Percentiles rank a stretch among this genome's conserved stretches.
phyloP scores from a whole-genome alignment of 2,329 filamentous ascomycete genomes.

The Fusarium odoratissimum region DNA sequence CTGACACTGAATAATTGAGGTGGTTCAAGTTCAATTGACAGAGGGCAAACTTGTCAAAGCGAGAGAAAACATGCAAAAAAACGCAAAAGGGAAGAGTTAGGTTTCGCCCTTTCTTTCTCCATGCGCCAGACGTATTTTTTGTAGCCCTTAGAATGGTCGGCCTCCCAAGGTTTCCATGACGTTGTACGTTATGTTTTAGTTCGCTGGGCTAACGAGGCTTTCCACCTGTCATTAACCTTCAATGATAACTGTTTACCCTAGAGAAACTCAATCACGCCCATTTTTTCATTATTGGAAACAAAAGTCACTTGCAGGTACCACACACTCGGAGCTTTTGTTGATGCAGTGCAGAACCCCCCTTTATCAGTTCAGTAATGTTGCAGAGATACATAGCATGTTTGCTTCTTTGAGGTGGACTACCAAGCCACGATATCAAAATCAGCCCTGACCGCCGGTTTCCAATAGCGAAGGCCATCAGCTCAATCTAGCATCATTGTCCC shows the following conservation, averaged over 20 bases:
- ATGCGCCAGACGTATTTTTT: neutral
- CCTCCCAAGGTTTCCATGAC: slow-evolving; percentile 35
- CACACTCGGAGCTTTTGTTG: neutral
- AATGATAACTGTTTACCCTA: neutral
- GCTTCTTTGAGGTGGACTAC: neutral
- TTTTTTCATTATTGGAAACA: neutral
- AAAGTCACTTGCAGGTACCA: neutral
- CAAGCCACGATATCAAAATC: neutral
- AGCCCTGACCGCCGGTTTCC: neutral
- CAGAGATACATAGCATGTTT: neutral
- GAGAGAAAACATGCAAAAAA: neutral
- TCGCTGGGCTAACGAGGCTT: slow-evolving; percentile 14
- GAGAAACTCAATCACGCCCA: neutral
- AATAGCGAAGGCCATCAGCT: neutral
- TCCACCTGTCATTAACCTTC: neutral
- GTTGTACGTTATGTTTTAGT: neutral
- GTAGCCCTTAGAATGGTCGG: slow-evolving; percentile 32
- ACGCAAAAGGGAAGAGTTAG: neutral
- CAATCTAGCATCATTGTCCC: neutral
- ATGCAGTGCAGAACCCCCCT: neutral
- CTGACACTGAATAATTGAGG: neutral
- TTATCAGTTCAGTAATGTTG: neutral
- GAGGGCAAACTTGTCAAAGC: neutral
- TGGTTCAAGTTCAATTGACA: neutral
- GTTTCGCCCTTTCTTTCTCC: neutral